A percentile compares a stretch with the other conserved stretches of the same genome.
phyloP scores from a whole-genome alignment of 306 rosid species.

The Cicer chorassanicum region DNA sequence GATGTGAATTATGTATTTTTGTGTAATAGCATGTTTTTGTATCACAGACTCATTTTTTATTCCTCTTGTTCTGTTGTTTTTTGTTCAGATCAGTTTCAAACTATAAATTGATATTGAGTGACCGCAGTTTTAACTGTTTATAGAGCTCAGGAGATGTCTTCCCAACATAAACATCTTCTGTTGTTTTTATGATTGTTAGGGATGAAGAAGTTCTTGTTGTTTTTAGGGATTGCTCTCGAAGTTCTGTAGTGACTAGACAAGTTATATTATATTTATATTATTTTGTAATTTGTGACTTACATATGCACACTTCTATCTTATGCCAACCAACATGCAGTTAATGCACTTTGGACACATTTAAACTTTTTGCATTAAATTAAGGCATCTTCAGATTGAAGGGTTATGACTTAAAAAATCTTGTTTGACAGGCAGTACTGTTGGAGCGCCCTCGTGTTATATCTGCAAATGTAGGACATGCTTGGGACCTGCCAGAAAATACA shows the following conservation, averaged over 20 bases:
- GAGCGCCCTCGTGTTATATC: slow-evolving; percentile 81
- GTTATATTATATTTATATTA: background rate
- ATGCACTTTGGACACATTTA: background rate
- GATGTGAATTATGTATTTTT: background rate
- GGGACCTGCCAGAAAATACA: slow-evolving; percentile 82
- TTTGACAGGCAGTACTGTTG: slow-evolving; percentile 62
- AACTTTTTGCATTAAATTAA: background rate
- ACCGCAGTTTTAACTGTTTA: background rate
- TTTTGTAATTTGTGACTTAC: background rate
- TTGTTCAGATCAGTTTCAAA: background rate
- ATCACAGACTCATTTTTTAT: background rate
- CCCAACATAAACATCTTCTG: background rate
- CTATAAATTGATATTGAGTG: background rate
- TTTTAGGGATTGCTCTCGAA: background rate
- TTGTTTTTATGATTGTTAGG: background rate
- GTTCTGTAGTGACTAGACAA: slow-evolving; percentile 6
- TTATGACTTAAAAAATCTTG: slow-evolving; percentile 10
- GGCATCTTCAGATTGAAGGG: background rate
- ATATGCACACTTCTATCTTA: background rate
- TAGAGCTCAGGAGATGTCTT: slow-evolving; percentile 10
- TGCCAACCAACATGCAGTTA: slow-evolving; percentile 12
- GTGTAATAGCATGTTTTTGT: too few relatives aligned
- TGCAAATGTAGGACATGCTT: slow-evolving; percentile 76
- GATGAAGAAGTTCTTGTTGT: background rate
- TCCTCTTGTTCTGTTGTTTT: background rate